Evolutionary conservation across 768 basidiomycete genomes (phyloP), one percentile per base, ranked within the genome.

Genomic region (Lactarius sp.): DNA sequence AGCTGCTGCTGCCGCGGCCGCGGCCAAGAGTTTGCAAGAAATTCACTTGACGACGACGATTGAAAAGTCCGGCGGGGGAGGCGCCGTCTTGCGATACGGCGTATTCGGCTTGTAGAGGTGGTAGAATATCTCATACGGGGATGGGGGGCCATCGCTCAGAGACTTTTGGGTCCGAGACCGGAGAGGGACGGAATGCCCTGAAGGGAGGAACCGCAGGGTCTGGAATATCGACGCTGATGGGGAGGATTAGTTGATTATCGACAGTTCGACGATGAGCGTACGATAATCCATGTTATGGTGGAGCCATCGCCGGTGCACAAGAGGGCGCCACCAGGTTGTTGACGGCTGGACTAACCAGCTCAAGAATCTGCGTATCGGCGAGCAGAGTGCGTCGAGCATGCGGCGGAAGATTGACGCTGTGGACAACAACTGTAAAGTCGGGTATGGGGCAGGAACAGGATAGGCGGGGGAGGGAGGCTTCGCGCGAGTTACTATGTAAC

Each of bases 61-160:
- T 56, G 86, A 81, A 74, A 93, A 98, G 73, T 97, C 93, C 2
- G 95, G 93, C 1, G 81, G 78, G 6, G 87, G 85, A 6, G 88
- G 90, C 1, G 82, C 76, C 0, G 85, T 88, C 76, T 87, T 92
- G 71, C 84, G 87, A 77, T 86, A 96, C 8, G 89, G 80, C 0
- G 92, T 92, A 7, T 85, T 85, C 2, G 96, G 96, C 71, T 96
- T 97, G 77, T 95, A 96, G 4, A 93, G 78, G 70, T 97, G 88
- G 74, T 81, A 98, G 76, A 97, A 98, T 4, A 92, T 81, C 56
- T 82, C 78, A 72, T 95, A 98, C 0, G 88, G 88, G 1, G 86
- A 82, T 2, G 72, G 55, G 36, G 67, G 55, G 52, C 47, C 60
- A 49, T 64, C 36, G 6, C 39, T 14, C 22, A 44, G 22, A 31